Percentiles rank a stretch among this genome's conserved stretches.
Evolutionary conservation across 805 yeast genomes (phyloP).

Genomic region (Candida sphagnicola): DNA sequence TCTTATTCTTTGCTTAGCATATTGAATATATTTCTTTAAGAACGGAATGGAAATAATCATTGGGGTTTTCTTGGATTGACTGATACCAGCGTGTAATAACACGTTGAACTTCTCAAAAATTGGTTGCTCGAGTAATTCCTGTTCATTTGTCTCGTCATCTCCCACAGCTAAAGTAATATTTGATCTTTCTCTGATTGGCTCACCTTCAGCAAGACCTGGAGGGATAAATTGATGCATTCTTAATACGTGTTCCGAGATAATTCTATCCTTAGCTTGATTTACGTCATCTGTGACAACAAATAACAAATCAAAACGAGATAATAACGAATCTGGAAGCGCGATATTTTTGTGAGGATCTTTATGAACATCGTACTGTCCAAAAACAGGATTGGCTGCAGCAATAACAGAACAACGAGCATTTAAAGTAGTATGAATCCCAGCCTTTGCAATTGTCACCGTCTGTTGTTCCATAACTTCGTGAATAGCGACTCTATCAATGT

Average conservation of each 20-base stretch:
- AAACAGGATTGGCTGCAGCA: conserved; percentile 97
- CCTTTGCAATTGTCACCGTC: conserved; percentile 96
- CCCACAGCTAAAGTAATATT: conserved; percentile 80
- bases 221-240: conserved; percentile 89
- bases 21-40: conserved; percentile 87
- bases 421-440: conserved; percentile 94
- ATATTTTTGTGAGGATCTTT: conserved; percentile 96
- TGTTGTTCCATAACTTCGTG: conserved; percentile 99
- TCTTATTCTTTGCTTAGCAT: conserved; percentile 81
- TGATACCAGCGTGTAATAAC: conserved; percentile 75
- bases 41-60: conserved; percentile 67
- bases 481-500: conserved; percentile 93
- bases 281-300: conserved; percentile 97
- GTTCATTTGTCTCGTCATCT: conserved; percentile 44
- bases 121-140: conserved; percentile 46
- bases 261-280: conserved; percentile 76
- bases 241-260: conserved; percentile 90
- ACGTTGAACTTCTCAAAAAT: conserved; percentile 86
- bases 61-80: conserved; percentile 21
- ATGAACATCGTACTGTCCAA: conserved; percentile 93
- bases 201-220: conserved; percentile 87
- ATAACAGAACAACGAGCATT: conserved; percentile 96
- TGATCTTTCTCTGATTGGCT: conserved; percentile 79
- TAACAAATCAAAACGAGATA: conserved; percentile 93
- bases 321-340: conserved; percentile 92